Conservation (phyloP, 106 monocot species). For the Posidonia australis region DNA sequence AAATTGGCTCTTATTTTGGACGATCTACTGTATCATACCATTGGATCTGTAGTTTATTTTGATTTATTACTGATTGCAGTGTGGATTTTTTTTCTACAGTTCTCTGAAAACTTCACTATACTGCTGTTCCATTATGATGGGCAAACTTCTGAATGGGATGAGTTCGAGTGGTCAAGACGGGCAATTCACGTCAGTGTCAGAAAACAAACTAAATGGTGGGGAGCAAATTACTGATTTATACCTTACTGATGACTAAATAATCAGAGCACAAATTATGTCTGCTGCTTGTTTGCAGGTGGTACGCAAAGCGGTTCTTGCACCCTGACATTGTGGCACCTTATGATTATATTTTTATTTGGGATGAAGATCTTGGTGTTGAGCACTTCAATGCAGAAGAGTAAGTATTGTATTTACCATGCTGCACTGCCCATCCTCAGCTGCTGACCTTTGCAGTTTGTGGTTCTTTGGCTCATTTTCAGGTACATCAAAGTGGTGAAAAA, state of each 20-base stretch:
- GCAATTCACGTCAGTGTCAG: slow-evolving; percentile 14
- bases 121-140: slow-evolving; percentile 22
- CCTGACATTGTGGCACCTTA: slow-evolving; percentile 21
- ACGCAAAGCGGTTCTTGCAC: slow-evolving; percentile 18
- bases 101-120: slow-evolving; percentile 19
- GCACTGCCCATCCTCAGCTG: not conserved
- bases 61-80: not conserved
- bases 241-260: not conserved
- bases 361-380: slow-evolving; percentile 21
- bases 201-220: slow-evolving; percentile 19
- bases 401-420: not conserved
- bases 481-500: slow-evolving; percentile 16
- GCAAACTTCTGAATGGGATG: slow-evolving; percentile 15
- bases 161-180: slow-evolving; percentile 17
- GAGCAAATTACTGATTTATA: not conserved
- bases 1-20: too few relatives aligned
- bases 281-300: slow-evolving; percentile 7
- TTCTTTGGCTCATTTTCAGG: not conserved
- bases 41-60: too few relatives aligned
- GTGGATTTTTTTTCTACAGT: slow-evolving; percentile 1
- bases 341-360: slow-evolving; percentile 24
- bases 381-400: slow-evolving; percentile 16
- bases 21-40: too few relatives aligned
- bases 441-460: not conserved
- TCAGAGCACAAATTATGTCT: not conserved